Conservation (phyloP, 441 rosid species). For the Populus hybrid region DNA sequence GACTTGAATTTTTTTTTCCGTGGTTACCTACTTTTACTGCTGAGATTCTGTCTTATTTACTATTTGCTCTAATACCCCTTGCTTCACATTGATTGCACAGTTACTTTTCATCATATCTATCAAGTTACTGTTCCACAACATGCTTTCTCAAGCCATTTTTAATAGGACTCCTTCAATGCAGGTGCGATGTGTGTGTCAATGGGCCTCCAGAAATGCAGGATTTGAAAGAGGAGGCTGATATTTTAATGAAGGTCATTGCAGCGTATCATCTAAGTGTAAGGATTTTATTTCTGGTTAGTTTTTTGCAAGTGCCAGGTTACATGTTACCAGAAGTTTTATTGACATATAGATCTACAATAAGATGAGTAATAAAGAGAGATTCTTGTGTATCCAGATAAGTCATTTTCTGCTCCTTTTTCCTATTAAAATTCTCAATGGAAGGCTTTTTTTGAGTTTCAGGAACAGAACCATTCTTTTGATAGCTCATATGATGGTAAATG, state of each 20-base stretch:
- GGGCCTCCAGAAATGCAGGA: conserved; percentile 67
- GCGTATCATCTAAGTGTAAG: conserved; percentile 46
- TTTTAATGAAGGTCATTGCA: conserved; percentile 63
- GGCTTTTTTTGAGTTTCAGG: conserved; percentile 34
- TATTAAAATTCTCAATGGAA: neutral
- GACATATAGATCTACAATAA: neutral
- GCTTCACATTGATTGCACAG: neutral
- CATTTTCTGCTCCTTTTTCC: neutral
- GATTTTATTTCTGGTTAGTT: neutral
- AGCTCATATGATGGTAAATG: conserved; percentile 39
- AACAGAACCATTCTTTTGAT: conserved; percentile 22
- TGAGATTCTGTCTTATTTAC: neutral
- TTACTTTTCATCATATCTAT: neutral
- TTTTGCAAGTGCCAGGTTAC: neutral
- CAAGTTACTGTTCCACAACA: neutral
- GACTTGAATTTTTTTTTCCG: neutral
- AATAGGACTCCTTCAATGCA: conserved; percentile 26
- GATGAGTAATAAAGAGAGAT: neutral
- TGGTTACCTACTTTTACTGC: neutral
- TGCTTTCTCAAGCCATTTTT: conserved; percentile 3
- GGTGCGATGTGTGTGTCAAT: conserved; percentile 76
- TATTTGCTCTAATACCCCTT: neutral
- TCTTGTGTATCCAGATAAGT: neutral
- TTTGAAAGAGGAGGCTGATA: conserved; percentile 62
- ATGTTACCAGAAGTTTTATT: neutral